phyloP scores from a whole-genome alignment of 2,329 filamentous ascomycete genomes.

The Xylariaceae sp. region DNA sequence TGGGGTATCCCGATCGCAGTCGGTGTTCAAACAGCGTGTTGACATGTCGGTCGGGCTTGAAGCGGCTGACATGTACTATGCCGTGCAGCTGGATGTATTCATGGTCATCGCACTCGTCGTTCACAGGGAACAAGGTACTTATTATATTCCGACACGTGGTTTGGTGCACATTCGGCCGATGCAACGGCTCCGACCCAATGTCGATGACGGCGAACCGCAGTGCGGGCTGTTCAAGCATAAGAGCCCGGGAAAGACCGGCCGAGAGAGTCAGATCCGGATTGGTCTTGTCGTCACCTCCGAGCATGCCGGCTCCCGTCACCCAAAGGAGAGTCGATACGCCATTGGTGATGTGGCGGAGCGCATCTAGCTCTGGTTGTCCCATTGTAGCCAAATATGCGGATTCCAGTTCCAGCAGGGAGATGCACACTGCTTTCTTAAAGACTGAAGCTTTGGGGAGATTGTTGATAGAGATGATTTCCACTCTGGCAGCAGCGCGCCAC shows the following conservation, averaged over 20 bases:
- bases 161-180: not conserved
- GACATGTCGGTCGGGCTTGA: constrained; percentile 26
- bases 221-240: constrained; percentile 33
- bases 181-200: constrained; percentile 1
- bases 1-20: not conserved
- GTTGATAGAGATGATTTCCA: not conserved
- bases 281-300: not conserved
- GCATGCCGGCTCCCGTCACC: not conserved
- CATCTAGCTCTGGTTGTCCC: not conserved
- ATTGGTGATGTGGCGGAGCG: not conserved
- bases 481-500: too few species aligned
- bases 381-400: not conserved
- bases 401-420: constrained; percentile 11
- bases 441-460: not conserved
- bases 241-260: constrained; percentile 26
- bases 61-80: constrained; percentile 35
- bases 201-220: constrained; percentile 20
- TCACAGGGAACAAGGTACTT: constrained; percentile 1
- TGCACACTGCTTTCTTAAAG: not conserved
- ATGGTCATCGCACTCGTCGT: constrained; percentile 17
- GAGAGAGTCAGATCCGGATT: constrained; percentile 25
- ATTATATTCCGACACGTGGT: not conserved
- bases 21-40: constrained; percentile 32
- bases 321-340: not conserved
- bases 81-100: constrained; percentile 26